Conservation (phyloP, 805 yeast species). For the Maudiozyma bulderi region DNA sequence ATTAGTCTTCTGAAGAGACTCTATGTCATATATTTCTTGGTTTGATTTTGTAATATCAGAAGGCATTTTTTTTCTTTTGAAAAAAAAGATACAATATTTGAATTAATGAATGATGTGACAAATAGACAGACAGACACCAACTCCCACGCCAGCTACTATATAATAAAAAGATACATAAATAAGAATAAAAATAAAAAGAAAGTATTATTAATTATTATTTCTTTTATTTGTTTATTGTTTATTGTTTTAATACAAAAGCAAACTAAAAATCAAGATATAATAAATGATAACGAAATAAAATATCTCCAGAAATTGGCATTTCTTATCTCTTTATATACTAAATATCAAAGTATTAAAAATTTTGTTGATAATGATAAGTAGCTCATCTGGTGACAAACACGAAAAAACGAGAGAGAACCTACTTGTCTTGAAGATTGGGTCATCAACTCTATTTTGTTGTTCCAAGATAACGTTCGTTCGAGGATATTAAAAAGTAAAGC, state of each 20-base stretch:
- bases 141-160: neutral
- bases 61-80: neutral
- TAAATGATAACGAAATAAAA: neutral
- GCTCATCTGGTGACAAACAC: neutral
- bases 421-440: no score
- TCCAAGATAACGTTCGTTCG: no score
- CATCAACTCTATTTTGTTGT: no score
- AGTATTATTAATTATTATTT: neutral
- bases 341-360: neutral
- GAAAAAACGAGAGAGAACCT: neutral
- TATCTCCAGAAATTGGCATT: neutral
- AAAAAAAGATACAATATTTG: neutral
- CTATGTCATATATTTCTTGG: conserved; percentile 1
- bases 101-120: neutral
- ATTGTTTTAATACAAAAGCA: neutral
- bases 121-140: neutral
- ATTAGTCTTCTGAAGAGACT: neutral
- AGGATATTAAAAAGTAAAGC: no score
- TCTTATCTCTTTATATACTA: neutral
- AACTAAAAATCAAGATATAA: neutral
- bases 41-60: neutral
- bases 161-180: neutral
- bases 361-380: no score
- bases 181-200: neutral
- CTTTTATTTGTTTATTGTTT: neutral